Base-by-base conservation (phyloP, 371 early-diverging fungal species). In the Batkoa obscura region DNA sequence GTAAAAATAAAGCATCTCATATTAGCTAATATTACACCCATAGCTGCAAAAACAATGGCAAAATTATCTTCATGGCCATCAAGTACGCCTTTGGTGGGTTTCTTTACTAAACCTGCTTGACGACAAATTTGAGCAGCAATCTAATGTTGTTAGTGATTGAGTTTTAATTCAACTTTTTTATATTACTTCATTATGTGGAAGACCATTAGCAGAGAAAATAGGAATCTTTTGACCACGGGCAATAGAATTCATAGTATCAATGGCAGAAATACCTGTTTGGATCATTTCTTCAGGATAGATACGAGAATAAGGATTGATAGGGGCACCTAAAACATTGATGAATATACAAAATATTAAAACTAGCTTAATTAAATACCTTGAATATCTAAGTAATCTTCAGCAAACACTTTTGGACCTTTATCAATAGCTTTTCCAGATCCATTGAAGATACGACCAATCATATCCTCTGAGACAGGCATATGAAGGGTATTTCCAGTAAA, bases 221-320 rank as follows among this genome's bases (percentile, higher is more conserved):
- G 99, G 99, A 63, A 99, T 99, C 83, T 99, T 99, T 73, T 99
- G 99, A 10, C 99, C 99, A 75, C 99, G 88, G 49, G 99, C 99
- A 76, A 99, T 97, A 38, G 97, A 96, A 78, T 96, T 99, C 99
- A 99, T 99, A 59, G 95, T 94, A 72, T 99, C 99, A 62, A 99
- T 99, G 54, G 99, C 90, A 34, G 98, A 98, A 58, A 99, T 92
- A 66, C 99, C 99, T 15, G 99, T 99, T 73, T 99, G 98, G 60
- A 99, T 98, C 99, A 99, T 99, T 77, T 99, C 99, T 74, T 96
- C 98, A 50, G 99, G 99, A 68, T 99, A 99, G 61, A 97, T 93
- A 72, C 99, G 88, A 51, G 93, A 89, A 72, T 80, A 93, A 38
- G 99, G 99, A 74, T 99, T 99, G 73, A 99, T 96, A 37, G 99